Percentiles rank a stretch among this genome's conserved stretches.
Conservation (phyloP, 257 asterid genomes). For the Solanum gracilifrons region DNA sequence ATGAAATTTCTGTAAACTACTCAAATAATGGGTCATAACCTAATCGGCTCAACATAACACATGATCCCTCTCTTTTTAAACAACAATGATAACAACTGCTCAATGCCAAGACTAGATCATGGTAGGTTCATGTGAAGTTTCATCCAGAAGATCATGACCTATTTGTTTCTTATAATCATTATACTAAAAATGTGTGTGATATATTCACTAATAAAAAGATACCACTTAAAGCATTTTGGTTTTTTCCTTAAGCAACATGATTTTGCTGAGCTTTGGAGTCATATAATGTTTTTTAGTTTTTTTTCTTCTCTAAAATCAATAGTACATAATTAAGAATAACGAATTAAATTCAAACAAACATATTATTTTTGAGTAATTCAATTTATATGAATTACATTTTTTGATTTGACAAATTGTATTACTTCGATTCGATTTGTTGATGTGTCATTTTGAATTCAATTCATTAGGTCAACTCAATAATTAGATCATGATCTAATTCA, state of each 20-base stretch:
- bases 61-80: neutral
- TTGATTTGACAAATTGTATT: neutral
- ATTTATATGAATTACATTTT: neutral
- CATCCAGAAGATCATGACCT: neutral
- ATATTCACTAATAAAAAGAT: neutral
- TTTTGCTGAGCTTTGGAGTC: neutral
- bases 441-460: neutral
- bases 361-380: neutral
- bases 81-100: neutral
- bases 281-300: neutral
- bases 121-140: neutral
- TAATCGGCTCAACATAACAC: neutral
- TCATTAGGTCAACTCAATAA: neutral
- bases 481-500: neutral
- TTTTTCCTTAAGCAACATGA: neutral
- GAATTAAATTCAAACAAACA: neutral
- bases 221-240: neutral
- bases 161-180: neutral
- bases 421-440: neutral
- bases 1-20: neutral
- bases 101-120: neutral
- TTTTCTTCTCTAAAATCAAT: neutral
- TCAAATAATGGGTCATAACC: neutral
- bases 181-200: neutral
- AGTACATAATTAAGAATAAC: neutral